Percentiles rank a stretch among this genome's conserved stretches.
Conservation (phyloP, 2,329 filamentous ascomycete genomes). For the Nemania serpens region DNA sequence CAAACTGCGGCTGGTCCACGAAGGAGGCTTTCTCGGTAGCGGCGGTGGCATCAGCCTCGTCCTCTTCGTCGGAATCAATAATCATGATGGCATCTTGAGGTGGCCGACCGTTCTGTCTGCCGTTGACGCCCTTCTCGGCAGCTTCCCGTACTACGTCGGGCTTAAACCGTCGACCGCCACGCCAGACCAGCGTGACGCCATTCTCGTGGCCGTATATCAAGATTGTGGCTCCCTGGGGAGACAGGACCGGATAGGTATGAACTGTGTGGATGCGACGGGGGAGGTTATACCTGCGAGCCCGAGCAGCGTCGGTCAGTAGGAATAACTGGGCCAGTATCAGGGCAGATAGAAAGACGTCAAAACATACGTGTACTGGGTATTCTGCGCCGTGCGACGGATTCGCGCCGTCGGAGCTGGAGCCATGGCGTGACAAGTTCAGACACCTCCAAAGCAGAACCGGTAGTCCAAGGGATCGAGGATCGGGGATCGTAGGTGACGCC, state of each 20-base stretch:
- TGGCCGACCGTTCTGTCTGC: slow-evolving; percentile 56
- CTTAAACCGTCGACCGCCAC: slow-evolving; percentile 65
- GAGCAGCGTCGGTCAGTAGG: too few relatives aligned
- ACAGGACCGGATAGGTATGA: slow-evolving; percentile 64
- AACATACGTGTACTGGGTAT: slow-evolving; percentile 45
- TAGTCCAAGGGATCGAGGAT: neutral
- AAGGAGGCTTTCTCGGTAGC: slow-evolving; percentile 40
- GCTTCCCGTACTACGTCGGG: slow-evolving; percentile 42
- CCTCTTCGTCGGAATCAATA: slow-evolving; percentile 67
- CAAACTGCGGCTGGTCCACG: slow-evolving; percentile 63
- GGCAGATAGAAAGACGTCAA: neutral
- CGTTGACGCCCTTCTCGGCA: slow-evolving; percentile 37
- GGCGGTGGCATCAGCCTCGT: slow-evolving; percentile 43
- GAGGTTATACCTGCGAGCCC: slow-evolving; percentile 58
- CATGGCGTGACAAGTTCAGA: slow-evolving; percentile 29
- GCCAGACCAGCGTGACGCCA: slow-evolving; percentile 65
- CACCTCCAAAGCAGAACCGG: neutral
- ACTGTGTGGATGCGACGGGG: slow-evolving; percentile 62
- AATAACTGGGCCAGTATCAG: neutral
- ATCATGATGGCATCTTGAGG: slow-evolving; percentile 62
- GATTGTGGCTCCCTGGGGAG: slow-evolving; percentile 66
- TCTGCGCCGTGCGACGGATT: slow-evolving; percentile 44
- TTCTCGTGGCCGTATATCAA: slow-evolving; percentile 67
- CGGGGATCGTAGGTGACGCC: neutral
- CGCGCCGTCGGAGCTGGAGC: slow-evolving; percentile 38